Evolutionary conservation across 73 alveolate species (phyloP).

Genomic region (Symbiodinium natans): DNA sequence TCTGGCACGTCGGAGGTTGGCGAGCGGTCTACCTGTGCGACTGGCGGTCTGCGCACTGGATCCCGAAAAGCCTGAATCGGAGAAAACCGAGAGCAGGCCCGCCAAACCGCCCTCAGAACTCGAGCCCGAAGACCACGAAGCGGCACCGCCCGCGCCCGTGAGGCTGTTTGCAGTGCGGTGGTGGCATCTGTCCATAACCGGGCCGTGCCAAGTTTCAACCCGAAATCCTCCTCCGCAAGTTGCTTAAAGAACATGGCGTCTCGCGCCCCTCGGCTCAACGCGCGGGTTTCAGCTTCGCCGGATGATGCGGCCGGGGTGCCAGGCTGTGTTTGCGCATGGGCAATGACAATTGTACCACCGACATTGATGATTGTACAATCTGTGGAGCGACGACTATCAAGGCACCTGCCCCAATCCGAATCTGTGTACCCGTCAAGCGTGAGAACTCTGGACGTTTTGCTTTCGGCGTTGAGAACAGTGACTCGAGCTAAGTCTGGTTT

Average conservation of each 20-base stretch:
- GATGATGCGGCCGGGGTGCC: too few relatives aligned
- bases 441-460: slow-evolving; percentile 24
- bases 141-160: too few relatives aligned
- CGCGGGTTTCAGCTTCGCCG: slow-evolving; percentile 31
- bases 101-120: too few relatives aligned
- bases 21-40: too few relatives aligned
- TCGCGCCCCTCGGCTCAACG: slow-evolving; percentile 33
- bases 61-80: too few relatives aligned
- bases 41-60: too few relatives aligned
- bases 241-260: slow-evolving; percentile 3
- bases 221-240: neutral
- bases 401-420: slow-evolving; percentile 46
- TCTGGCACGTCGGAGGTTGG: too few relatives aligned
- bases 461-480: neutral
- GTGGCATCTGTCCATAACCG: slow-evolving; percentile 27
- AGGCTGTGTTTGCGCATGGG: slow-evolving; percentile 29
- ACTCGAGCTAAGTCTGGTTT: neutral
- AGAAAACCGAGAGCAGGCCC: too few relatives aligned
- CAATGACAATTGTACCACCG: slow-evolving; percentile 16
- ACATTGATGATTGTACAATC: slow-evolving; percentile 8
- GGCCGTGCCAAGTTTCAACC: neutral
- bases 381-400: neutral
- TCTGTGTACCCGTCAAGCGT: slow-evolving; percentile 21
- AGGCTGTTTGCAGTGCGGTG: slow-evolving; percentile 43
- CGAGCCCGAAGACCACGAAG: too few relatives aligned